Conservation (phyloP, 2,329 filamentous ascomycete genomes). For the Didymellaceae sp. region DNA sequence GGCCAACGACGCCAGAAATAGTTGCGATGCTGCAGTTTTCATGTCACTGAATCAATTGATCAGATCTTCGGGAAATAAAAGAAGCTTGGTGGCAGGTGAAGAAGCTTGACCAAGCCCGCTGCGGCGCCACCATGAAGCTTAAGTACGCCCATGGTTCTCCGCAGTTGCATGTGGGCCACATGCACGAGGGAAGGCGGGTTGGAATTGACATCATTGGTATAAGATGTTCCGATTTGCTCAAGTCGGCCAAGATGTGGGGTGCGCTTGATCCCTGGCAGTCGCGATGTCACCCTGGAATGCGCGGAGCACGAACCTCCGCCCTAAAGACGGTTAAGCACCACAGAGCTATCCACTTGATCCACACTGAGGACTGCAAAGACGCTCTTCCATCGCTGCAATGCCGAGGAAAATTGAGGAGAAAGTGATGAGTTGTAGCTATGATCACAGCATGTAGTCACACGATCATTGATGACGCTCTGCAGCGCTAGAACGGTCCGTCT, state of each 20-base stretch:
- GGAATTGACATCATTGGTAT: conserved; percentile 23
- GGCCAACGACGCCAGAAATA: conserved; percentile 23
- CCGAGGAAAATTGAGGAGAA: no score
- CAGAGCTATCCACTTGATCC: neutral
- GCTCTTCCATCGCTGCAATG: neutral
- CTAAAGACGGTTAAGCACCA: neutral
- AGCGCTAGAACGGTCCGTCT: neutral
- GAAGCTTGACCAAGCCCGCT: neutral
- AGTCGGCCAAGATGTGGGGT: conserved; percentile 23
- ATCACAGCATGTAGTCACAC: neutral
- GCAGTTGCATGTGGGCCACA: conserved; percentile 1
- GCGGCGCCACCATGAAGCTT: neutral
- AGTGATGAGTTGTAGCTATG: no score
- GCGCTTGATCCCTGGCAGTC: conserved; percentile 9
- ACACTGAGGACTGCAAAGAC: neutral
- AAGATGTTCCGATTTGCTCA: conserved; percentile 17
- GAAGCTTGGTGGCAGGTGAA: neutral
- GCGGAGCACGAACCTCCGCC: conserved; percentile 2
- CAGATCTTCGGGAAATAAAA: neutral
- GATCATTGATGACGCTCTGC: neutral
- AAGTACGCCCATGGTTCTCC: conserved; percentile 1
- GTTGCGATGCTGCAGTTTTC: conserved; percentile 16
- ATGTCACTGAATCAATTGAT: conserved; percentile 14
- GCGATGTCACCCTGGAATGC: conserved; percentile 5
- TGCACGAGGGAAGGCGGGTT: neutral